phyloP scores from a whole-genome alignment of 306 rosid genomes.

The Vigna radiata region DNA sequence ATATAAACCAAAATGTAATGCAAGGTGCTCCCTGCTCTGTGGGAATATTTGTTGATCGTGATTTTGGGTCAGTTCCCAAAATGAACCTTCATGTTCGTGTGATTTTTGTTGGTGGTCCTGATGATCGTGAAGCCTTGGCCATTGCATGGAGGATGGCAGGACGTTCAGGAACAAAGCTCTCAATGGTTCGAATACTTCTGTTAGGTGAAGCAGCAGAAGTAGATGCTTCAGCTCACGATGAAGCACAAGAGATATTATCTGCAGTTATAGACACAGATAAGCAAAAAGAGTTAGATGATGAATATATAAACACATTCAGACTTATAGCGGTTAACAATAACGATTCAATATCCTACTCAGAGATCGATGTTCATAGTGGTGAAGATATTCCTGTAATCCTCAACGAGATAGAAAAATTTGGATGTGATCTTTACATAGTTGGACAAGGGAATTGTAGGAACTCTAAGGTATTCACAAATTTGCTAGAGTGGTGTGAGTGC shows the following conservation, averaged over 20 bases:
- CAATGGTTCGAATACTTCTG: constrained; percentile 52
- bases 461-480: constrained; percentile 21
- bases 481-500: constrained; percentile 61
- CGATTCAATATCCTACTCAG: constrained; percentile 46
- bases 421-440: constrained; percentile 53
- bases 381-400: constrained; percentile 48
- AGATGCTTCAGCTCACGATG: not conserved
- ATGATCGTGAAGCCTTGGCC: constrained; percentile 69
- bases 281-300: constrained; percentile 53
- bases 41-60: constrained; percentile 49
- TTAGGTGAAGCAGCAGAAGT: constrained; percentile 38
- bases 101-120: constrained; percentile 59
- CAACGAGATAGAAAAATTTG: constrained; percentile 39
- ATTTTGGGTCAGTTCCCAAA: constrained; percentile 17
- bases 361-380: constrained; percentile 41
- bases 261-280: constrained; percentile 24
- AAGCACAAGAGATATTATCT: constrained; percentile 32
- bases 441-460: constrained; percentile 56
- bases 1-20: constrained; percentile 41
- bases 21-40: constrained; percentile 50
- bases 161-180: constrained; percentile 45
- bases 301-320: constrained; percentile 49
- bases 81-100: not conserved
- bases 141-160: constrained; percentile 62
- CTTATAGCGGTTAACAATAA: constrained; percentile 33